A percentile compares a stretch with the other conserved stretches of the same genome.
Evolutionary conservation across 345 rosid species (phyloP).

Genomic region (Trapa incisa): DNA sequence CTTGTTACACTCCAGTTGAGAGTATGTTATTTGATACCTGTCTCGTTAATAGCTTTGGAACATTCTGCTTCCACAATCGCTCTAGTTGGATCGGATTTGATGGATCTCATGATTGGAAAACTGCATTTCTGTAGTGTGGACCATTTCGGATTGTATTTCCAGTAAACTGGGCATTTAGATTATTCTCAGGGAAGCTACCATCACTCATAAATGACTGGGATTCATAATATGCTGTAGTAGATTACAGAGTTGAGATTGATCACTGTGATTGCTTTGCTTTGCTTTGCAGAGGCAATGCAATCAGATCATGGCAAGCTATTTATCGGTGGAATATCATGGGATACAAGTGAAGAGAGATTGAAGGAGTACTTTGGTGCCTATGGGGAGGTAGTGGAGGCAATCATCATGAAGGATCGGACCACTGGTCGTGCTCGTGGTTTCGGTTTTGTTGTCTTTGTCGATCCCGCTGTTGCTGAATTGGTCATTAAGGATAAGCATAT

Average conservation of each 20-base stretch:
- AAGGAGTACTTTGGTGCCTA: too few species aligned
- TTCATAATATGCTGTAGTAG: constrained; percentile 2
- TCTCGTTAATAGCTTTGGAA: neutral
- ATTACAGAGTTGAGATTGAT: constrained; percentile 6
- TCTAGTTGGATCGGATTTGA: constrained; percentile 2
- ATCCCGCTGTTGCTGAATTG: too few species aligned
- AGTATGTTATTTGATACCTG: constrained; percentile 5
- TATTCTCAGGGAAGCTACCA: neutral
- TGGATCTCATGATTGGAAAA: neutral
- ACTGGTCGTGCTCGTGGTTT: too few species aligned
- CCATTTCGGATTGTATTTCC: neutral
- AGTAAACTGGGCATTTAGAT: neutral
- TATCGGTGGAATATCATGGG: too few species aligned
- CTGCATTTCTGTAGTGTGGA: neutral
- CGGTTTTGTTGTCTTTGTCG: too few species aligned
- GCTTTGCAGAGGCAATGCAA: neutral
- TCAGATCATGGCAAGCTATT: too few species aligned
- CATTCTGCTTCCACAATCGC: neutral
- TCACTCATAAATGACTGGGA: neutral
- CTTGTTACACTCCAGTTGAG: neutral
- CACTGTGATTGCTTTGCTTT: constrained; percentile 6
- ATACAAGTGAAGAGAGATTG: too few species aligned
- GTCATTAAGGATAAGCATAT: too few species aligned
- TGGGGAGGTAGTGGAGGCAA: too few species aligned
- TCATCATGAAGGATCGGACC: too few species aligned